A percentile compares a stretch with the other conserved stretches of the same genome.
These are phyloP conservation scores for Entomortierella beljakovae DNA, from an alignment of 192 early-diverging fungal species.

Conservation along the genomic window DNA sequence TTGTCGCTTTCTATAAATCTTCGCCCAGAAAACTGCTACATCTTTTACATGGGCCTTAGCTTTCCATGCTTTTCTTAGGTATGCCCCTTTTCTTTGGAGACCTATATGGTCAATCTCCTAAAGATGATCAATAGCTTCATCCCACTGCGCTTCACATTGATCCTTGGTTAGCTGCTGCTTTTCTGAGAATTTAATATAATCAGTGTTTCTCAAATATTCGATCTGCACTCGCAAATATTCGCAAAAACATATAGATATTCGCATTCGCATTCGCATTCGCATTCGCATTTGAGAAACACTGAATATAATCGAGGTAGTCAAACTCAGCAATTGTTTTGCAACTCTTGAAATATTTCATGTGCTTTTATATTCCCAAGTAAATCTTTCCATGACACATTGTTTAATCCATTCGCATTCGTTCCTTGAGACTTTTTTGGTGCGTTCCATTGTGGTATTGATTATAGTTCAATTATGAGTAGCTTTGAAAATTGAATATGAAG, in stretches of 20 bases:
- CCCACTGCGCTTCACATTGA: slow-evolving; percentile 30
- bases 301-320: slow-evolving; percentile 11
- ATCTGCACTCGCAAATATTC: too few relatives aligned
- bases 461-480: too few relatives aligned
- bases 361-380: slow-evolving; percentile 21
- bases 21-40: slow-evolving; percentile 20
- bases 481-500: too few relatives aligned
- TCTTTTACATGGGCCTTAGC: slow-evolving; percentile 19
- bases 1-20: slow-evolving; percentile 20
- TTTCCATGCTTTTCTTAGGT: slow-evolving; percentile 26
- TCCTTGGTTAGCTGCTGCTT: slow-evolving; percentile 25
- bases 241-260: too few relatives aligned
- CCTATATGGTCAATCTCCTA: slow-evolving; percentile 1
- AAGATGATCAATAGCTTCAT: slow-evolving; percentile 25
- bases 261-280: too few relatives aligned
- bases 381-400: slow-evolving; percentile 13
- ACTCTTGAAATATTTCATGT: slow-evolving; percentile 22
- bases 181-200: slow-evolving; percentile 25
- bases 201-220: too few relatives aligned
- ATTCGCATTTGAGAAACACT: too few relatives aligned
- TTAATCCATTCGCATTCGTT: slow-evolving; percentile 10
- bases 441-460: too few relatives aligned
- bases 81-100: slow-evolving; percentile 19
- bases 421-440: not conserved
- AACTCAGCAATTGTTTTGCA: slow-evolving; percentile 15